Evolutionary conservation across 2,329 filamentous ascomycete species (phyloP).

Genomic region (Lecanosticta acicola): DNA sequence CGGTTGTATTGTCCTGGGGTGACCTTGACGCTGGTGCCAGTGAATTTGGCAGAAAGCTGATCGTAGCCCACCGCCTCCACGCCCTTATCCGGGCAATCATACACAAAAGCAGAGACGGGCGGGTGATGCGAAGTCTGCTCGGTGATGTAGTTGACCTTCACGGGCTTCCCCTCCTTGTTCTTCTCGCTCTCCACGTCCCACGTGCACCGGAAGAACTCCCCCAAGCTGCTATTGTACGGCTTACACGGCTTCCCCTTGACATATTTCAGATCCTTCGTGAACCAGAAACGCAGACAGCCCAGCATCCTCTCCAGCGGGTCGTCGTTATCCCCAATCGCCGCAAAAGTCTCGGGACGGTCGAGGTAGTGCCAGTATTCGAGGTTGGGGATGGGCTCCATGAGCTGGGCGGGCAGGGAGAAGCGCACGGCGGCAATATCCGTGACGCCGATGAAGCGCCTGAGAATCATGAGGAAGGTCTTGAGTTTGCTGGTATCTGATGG

Average conservation of each 20-base stretch:
- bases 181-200: conserved; percentile 72
- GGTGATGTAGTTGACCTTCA: conserved; percentile 87
- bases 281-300: conserved; percentile 93
- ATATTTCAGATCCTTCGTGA: conserved; percentile 98
- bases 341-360: conserved; percentile 88
- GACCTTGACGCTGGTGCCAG: conserved; percentile 88
- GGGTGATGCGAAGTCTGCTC: conserved; percentile 98
- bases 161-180: conserved; percentile 37
- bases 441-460: conserved; percentile 93
- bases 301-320: conserved; percentile 91
- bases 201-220: conserved; percentile 97
- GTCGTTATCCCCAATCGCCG: conserved; percentile 78
- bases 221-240: conserved; percentile 93
- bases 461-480: conserved; percentile 77
- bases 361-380: conserved; percentile 99
- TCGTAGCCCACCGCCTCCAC: conserved; percentile 86
- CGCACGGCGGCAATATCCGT: conserved; percentile 91
- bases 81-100: conserved; percentile 86
- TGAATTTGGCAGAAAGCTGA: conserved; percentile 96
- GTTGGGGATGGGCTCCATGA: conserved; percentile 93
- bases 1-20: conserved; percentile 88
- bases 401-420: conserved; percentile 91
- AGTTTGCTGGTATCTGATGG: conserved; percentile 82
- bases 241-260: conserved; percentile 98
- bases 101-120: conserved; percentile 90